Evolutionary conservation across 495 filamentous ascomycete species (phyloP).

Genomic region (Hypoxylon lenormandii): DNA sequence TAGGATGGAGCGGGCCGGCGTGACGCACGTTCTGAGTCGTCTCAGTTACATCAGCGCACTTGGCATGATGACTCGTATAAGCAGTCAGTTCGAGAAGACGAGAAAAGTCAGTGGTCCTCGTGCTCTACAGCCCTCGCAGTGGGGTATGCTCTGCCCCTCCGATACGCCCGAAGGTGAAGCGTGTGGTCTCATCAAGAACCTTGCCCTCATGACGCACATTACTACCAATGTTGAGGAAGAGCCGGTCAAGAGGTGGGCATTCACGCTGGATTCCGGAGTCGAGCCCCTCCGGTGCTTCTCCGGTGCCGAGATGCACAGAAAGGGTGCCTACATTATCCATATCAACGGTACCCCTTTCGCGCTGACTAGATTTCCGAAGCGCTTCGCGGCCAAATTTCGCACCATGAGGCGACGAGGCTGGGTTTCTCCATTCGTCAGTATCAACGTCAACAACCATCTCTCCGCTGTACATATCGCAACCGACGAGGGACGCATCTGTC

Average conservation of each 20-base stretch:
- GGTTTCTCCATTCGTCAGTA: slow-evolving; percentile 93
- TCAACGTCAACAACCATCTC: slow-evolving; percentile 93
- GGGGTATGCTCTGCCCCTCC: slow-evolving; percentile 95
- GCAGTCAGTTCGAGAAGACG: slow-evolving; percentile 98
- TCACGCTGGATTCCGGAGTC: slow-evolving; percentile 73
- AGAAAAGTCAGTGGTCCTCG: slow-evolving; percentile 93
- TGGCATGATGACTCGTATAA: slow-evolving; percentile 99
- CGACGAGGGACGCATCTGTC: slow-evolving; percentile 94
- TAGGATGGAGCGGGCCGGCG: slow-evolving; percentile 96
- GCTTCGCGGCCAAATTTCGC: slow-evolving; percentile 84
- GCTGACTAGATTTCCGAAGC: slow-evolving; percentile 81
- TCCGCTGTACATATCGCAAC: slow-evolving; percentile 93
- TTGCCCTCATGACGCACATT: slow-evolving; percentile 99
- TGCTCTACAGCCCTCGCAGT: slow-evolving; percentile 95
- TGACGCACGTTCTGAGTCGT: slow-evolving; percentile 94
- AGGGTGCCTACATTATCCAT: slow-evolving; percentile 88
- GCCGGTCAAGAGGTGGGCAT: slow-evolving; percentile 82
- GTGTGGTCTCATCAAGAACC: slow-evolving; percentile 96
- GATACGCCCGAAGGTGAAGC: slow-evolving; percentile 99
- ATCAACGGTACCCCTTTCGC: slow-evolving; percentile 94
- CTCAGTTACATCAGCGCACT: slow-evolving; percentile 96
- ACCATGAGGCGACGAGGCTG: slow-evolving; percentile 84
- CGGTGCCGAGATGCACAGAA: slow-evolving; percentile 83
- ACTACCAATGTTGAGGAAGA: slow-evolving; percentile 94
- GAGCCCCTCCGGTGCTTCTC: slow-evolving; percentile 71